Base-by-base conservation (phyloP, 345 rosid genomes). In the Noccaea bulbosa region DNA sequence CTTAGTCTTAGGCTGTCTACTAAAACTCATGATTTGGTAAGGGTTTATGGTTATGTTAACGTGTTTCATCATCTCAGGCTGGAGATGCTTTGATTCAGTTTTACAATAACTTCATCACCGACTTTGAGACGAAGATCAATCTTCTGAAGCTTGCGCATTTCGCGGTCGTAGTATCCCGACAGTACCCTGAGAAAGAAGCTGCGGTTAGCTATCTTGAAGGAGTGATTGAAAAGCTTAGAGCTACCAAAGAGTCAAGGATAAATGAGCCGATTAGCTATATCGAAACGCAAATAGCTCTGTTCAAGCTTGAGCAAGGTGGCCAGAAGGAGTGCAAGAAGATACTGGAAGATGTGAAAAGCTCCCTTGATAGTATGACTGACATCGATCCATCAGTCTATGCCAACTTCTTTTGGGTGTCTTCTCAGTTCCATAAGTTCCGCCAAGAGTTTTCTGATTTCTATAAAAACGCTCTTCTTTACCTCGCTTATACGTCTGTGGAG, bases 351-450 rank as follows among this genome's bases (percentile, higher is more conserved):
- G 98, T 88, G 16, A 92, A 88, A 77, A 82, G 77, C 67, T 84
- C 86, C 16, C 81, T 89, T 15, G 97, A 89, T 82, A 87, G 92
- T 62, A 91, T 94, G 99, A 94, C 97, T 8, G 99, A 94, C 65
- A 94, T 94, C 30, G 99, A 94, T 83, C 99, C 99, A 6, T 87
- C 99, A 12, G 99, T 94, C 2, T 83, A 94, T 75, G 93, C 98
- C 37, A 91, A 80, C 84, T 89, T 83, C 67, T 89, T 80, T 74
- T 94, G 99, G 98, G 91, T 94, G 63, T 85, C 99, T 37, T 91
- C 93, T 57, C 97, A 91, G 73, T 91, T 78, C 66, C 70, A 65
- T 46, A 78, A 78, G 8, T 62, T 17, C 27, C 77, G 78, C 40
- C 78, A 78, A 34, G 81, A 78, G 16, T 78, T 78, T 39, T 72